Base-by-base conservation (phyloP, 495 filamentous ascomycete species). In the Penicillium pulvis region DNA sequence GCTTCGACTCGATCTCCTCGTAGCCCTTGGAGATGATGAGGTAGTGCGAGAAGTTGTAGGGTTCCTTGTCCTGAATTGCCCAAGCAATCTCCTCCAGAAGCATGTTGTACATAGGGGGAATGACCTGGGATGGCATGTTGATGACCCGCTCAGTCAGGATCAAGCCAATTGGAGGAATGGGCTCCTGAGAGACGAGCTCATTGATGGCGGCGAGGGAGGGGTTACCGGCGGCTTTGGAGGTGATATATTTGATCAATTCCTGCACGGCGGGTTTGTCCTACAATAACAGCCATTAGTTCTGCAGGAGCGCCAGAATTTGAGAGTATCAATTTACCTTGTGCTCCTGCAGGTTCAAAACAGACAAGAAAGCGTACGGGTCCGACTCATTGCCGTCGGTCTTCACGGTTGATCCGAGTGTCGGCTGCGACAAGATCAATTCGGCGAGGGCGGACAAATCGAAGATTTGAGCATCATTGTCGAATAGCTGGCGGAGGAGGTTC, bases 41-140 rank as follows among this genome's bases (percentile, higher is more conserved):
- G 70, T 96, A 98, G 71, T 97, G 90, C 51, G 92, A 86, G 76
- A 99, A 98, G 55, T 85, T 81, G 70, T 97, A 98, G 4, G 93
- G 92, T 71, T 98, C 92, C 65, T 89, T 89, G 62, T 97, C 93
- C 64, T 94, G 87, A 6, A 95, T 73, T 4, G 95, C 95, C 78
- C 88, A 92, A 60, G 87, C 79, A 58, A 98, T 90, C 80, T 99
- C 95, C 70, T 97, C 92, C 39, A 89, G 79, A 36, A 99, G 83
- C 91, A 97, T 96, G 60, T 81, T 86, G 82, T 97, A 98, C 92
- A 99, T 93, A 10, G 95, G 93, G 35, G 95, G 94, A 20, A 93
- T 82, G 51, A 96, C 85, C 74, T 97, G 89, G 26, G 89, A 79
- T 17, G 95, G 95, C 80, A 97, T 91, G 75, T 99, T 99, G 80